phyloP scores from a whole-genome alignment of 345 rosid species.

The Ricinus communis region DNA sequence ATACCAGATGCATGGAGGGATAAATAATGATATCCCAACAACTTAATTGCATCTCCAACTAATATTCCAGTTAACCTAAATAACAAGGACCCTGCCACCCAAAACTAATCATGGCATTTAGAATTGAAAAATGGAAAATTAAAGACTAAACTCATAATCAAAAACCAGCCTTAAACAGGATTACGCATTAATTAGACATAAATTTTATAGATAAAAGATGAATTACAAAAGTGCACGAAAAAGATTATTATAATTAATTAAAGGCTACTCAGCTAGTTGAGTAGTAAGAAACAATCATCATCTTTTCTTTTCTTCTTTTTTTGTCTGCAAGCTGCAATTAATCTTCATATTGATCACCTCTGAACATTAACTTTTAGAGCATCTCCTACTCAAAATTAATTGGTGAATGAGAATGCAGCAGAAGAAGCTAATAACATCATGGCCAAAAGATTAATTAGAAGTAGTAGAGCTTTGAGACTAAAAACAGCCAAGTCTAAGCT shows the following conservation, averaged over 20 bases:
- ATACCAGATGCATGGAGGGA: neutral
- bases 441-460: too few relatives aligned
- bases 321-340: too few relatives aligned
- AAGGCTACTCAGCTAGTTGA: neutral
- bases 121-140: neutral
- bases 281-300: neutral
- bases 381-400: neutral
- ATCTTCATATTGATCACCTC: too few relatives aligned
- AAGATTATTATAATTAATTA: constrained; percentile 7
- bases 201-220: neutral
- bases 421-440: neutral
- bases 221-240: neutral
- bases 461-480: neutral
- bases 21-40: constrained; percentile 29
- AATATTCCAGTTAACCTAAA: constrained; percentile 41
- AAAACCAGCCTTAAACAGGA: constrained; percentile 17
- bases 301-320: neutral
- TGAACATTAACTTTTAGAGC: neutral
- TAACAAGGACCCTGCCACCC: constrained; percentile 24
- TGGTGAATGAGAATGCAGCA: neutral
- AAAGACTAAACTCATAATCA: neutral
- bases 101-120: constrained; percentile 15
- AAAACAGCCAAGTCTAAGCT: constrained; percentile 63
- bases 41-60: constrained; percentile 21
- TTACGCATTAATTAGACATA: neutral